Base-by-base conservation (phyloP, 371 early-diverging fungal genomes). In the Phascolomyces articulosus region DNA sequence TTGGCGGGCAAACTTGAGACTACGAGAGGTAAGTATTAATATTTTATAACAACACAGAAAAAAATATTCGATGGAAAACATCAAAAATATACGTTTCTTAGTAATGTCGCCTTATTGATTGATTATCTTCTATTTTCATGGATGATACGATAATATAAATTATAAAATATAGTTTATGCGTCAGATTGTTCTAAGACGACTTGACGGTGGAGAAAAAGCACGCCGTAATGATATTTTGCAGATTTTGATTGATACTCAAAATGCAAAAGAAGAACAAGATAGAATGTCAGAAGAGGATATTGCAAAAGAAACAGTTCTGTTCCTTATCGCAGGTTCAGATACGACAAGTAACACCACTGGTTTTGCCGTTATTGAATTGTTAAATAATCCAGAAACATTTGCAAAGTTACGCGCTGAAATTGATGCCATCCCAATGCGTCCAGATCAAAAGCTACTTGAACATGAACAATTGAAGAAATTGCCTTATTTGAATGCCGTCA, bases 301-400 rank as follows among this genome's bases (percentile, higher is more conserved):
- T 26, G 73, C 75, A 60, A 18, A 59, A 4, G 80, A 79, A 62
- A 73, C 71, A 2, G 68, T 69, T 6, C 58, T 79, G 9, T 77
- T 77, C 55, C 60, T 79, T 28, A 58, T 79, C 38, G 81, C 81
- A 29, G 81, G 81, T 23, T 71, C 74, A 4, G 81, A 80, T 26
- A 80, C 81, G 0, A 71, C 74, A 2, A 69, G 72, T 40, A 78
- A 78, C 31, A 74, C 77, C 0, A 65, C 68, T 1, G 76, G 76
- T 15, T 81, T 78, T 62, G 60, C 63, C 9, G 21, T 80, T 10
- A 60, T 75, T 10, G 69, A 75, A 18, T 58, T 80, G 2, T 44
- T 78, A 3, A 63, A 64, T 13, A 34, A 74, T 20, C 78, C 81
- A 4, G 54, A 58, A 9, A 62, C 44, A 3, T 55, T 74, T 7